phyloP scores from a whole-genome alignment of 1,284 basidiomycete genomes.

The Heterobasidion irregulare region DNA sequence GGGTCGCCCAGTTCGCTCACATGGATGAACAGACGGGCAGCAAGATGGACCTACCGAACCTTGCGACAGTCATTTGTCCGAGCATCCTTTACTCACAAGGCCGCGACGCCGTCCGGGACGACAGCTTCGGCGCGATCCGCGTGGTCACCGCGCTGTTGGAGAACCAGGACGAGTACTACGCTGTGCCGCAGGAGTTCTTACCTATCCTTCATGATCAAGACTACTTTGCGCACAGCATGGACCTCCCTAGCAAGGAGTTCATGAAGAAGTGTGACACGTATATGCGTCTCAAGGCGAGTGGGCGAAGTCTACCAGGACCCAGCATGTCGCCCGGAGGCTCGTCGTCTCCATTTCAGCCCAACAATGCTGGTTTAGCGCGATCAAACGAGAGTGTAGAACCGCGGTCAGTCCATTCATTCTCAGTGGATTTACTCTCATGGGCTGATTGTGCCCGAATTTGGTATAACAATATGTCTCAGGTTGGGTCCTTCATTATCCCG shows the following conservation, averaged over 20 bases:
- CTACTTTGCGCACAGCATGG: conserved; percentile 75
- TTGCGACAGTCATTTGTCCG: conserved; percentile 97
- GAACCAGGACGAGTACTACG: conserved; percentile 91
- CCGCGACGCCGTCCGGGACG: conserved; percentile 83
- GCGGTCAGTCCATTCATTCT: conserved; percentile 3
- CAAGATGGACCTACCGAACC: conserved; percentile 96
- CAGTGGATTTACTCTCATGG: neutral
- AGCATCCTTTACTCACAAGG: conserved; percentile 89
- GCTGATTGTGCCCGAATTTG: neutral
- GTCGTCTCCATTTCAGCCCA: conserved; percentile 21
- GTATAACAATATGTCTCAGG: conserved; percentile 8
- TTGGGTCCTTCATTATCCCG: conserved; percentile 18
- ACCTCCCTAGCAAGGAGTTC: conserved; percentile 84
- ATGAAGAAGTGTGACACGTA: conserved; percentile 86
- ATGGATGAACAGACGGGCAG: conserved; percentile 97
- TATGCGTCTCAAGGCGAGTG: conserved; percentile 41
- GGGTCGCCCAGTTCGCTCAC: conserved; percentile 99
- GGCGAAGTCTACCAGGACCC: conserved; percentile 24
- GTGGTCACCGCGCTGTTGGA: conserved; percentile 84
- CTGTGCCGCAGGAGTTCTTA: conserved; percentile 80
- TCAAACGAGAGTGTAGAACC: conserved; percentile 10
- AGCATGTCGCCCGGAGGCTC: conserved; percentile 27
- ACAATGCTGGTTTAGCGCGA: conserved; percentile 12
- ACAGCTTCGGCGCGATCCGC: conserved; percentile 87
- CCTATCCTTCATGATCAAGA: conserved; percentile 80